Evolutionary conservation across 2,329 filamentous ascomycete genomes (phyloP).

Genomic region (Leptographium wingfieldii): DNA sequence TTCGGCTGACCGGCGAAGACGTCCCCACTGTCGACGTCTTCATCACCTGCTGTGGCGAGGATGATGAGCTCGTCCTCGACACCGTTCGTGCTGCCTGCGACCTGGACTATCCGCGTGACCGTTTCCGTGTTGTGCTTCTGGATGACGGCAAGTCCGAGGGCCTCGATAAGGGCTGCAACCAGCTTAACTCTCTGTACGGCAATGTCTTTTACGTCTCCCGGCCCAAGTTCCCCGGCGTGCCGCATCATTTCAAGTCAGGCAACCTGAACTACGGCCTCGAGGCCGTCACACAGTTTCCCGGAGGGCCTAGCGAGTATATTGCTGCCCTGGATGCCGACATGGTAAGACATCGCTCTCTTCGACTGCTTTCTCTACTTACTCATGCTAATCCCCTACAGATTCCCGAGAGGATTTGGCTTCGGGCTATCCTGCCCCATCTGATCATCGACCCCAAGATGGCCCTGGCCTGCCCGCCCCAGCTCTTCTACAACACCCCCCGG

Average conservation of each 20-base stretch:
- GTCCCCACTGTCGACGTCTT: conserved; percentile 44
- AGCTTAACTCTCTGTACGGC: conserved; percentile 27
- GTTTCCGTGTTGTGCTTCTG: conserved; percentile 40
- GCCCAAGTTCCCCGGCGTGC: conserved; percentile 32
- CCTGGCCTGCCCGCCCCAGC: conserved; percentile 46
- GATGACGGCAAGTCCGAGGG: conserved; percentile 38
- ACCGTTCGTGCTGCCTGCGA: conserved; percentile 42
- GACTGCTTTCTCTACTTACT: neutral
- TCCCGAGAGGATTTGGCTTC: conserved; percentile 46
- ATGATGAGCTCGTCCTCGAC: conserved; percentile 41
- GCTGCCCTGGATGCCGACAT: conserved; percentile 56
- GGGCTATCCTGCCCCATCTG: conserved; percentile 45
- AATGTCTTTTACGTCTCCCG: conserved; percentile 43
- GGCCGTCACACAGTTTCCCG: conserved; percentile 34
- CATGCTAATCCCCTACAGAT: conserved; percentile 26
- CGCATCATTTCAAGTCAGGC: conserved; percentile 50
- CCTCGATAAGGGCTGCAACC: conserved; percentile 23
- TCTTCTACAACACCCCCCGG: conserved; percentile 49
- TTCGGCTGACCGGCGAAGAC: conserved; percentile 34
- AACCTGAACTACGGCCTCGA: conserved; percentile 50
- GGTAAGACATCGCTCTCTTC: conserved; percentile 20
- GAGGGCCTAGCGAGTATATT: conserved; percentile 43
- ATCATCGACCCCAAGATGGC: conserved; percentile 43
- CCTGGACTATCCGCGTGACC: conserved; percentile 39
- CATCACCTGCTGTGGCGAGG: conserved; percentile 45